phyloP scores from a whole-genome alignment of 192 early-diverging fungal genomes.

The Geranomyces variabilis region DNA sequence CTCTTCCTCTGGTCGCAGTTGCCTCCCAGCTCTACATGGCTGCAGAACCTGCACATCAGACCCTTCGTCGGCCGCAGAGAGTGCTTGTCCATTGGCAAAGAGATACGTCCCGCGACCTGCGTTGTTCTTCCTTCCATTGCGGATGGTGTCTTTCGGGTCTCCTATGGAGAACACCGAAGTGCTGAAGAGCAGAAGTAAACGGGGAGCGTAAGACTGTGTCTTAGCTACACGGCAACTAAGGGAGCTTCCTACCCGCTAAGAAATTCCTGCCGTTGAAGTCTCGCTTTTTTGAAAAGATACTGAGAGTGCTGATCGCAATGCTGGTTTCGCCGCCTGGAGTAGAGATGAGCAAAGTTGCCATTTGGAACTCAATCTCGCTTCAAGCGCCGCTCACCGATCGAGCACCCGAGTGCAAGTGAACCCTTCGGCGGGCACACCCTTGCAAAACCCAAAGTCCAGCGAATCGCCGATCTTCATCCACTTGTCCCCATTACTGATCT shows the following conservation, averaged over 20 bases:
- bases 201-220: too few species aligned
- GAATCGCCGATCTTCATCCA: slow-evolving; percentile 44
- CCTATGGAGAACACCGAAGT: slow-evolving; percentile 1
- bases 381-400: not conserved
- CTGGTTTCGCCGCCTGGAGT: not conserved
- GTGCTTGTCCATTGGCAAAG: slow-evolving; percentile 18
- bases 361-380: not conserved
- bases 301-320: slow-evolving; percentile 29
- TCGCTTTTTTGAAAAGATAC: slow-evolving; percentile 21
- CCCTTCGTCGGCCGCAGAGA: slow-evolving; percentile 17
- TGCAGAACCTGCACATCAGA: slow-evolving; percentile 1
- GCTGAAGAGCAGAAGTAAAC: not conserved
- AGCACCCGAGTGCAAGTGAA: slow-evolving; percentile 6
- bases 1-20: slow-evolving; percentile 19
- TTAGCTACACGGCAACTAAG: too few species aligned
- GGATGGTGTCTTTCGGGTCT: not conserved
- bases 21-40: slow-evolving; percentile 13
- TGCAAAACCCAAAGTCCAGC: slow-evolving; percentile 36
- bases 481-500: slow-evolving; percentile 38
- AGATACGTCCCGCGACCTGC: not conserved
- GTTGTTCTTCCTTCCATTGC: not conserved
- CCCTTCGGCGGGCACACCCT: slow-evolving; percentile 11
- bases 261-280: slow-evolving; percentile 27
- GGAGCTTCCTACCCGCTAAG: slow-evolving; percentile 22
- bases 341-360: not conserved